phyloP scores from a whole-genome alignment of 169 alveolate genomes.

The Plasmodium vivax region DNA sequence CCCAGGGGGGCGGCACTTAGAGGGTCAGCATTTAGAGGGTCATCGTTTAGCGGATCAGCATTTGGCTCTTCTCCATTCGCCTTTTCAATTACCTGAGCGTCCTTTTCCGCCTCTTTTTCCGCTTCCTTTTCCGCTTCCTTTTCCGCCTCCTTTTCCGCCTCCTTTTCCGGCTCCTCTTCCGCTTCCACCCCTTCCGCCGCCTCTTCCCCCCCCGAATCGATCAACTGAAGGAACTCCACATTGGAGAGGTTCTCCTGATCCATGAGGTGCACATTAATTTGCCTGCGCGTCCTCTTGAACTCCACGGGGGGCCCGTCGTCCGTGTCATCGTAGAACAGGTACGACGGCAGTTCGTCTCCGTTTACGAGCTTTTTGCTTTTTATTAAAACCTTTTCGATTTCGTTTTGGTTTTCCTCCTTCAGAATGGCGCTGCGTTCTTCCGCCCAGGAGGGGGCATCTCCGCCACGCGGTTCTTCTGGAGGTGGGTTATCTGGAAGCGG shows the following conservation, averaged over 20 bases:
- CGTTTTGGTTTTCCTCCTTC: conserved; percentile 34
- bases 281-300: conserved; percentile 44
- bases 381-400: conserved; percentile 28
- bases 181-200: too few relatives aligned
- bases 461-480: background rate
- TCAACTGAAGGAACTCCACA: background rate
- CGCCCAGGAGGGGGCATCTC: background rate
- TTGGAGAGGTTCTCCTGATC: conserved; percentile 49
- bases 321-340: conserved; percentile 23
- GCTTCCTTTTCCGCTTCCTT: background rate
- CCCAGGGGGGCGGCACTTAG: background rate
- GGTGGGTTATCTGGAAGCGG: too few relatives aligned
- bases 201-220: background rate
- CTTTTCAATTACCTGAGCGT: background rate
- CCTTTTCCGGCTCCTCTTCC: background rate
- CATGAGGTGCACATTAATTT: conserved; percentile 25
- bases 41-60: background rate
- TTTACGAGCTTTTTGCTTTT: conserved; percentile 22
- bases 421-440: conserved; percentile 5
- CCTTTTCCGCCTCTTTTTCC: background rate
- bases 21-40: background rate
- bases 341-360: conserved; percentile 23
- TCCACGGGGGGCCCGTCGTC: background rate
- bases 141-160: background rate
- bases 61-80: background rate